Evolutionary conservation across 2,329 filamentous ascomycete species (phyloP).

Genomic region (Ophiostoma novo-ulmi): DNA sequence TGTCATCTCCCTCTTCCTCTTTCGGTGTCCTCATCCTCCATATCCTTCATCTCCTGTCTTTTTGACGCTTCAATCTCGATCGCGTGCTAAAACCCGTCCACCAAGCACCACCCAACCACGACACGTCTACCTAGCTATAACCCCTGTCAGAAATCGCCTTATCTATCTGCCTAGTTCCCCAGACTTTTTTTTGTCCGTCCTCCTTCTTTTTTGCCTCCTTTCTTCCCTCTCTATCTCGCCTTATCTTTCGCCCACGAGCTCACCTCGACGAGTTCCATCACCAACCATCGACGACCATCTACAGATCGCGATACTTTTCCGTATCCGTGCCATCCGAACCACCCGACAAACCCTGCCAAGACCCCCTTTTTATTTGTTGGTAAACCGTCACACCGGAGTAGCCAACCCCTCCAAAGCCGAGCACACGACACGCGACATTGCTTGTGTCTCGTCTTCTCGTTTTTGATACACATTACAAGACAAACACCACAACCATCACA

Average conservation of each 20-base stretch:
- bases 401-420: not conserved
- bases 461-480: not conserved
- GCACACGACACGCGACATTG: conserved; percentile 9
- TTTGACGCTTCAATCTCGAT: conserved; percentile 7
- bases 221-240: not conserved
- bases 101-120: not conserved
- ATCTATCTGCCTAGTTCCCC: conserved; percentile 12
- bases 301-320: not conserved
- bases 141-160: conserved; percentile 9
- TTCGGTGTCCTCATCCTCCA: not conserved
- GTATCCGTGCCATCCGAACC: not conserved
- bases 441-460: not conserved
- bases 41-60: not conserved
- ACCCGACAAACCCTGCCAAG: conserved; percentile 2
- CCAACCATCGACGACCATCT: not conserved
- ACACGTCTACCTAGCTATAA: not conserved
- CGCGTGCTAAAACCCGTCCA: not conserved
- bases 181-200: not conserved
- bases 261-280: conserved; percentile 12
- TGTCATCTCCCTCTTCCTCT: conserved; percentile 9
- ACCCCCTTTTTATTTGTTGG: conserved; percentile 1
- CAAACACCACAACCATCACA: not conserved
- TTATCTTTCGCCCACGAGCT: not conserved
- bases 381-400: not conserved
- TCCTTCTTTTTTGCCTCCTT: not conserved